A percentile compares a stretch with the other conserved stretches of the same genome.
These are phyloP conservation scores for Ogataea polymorpha DNA, from an alignment of 805 yeast genomes.

Conservation along the genomic window DNA sequence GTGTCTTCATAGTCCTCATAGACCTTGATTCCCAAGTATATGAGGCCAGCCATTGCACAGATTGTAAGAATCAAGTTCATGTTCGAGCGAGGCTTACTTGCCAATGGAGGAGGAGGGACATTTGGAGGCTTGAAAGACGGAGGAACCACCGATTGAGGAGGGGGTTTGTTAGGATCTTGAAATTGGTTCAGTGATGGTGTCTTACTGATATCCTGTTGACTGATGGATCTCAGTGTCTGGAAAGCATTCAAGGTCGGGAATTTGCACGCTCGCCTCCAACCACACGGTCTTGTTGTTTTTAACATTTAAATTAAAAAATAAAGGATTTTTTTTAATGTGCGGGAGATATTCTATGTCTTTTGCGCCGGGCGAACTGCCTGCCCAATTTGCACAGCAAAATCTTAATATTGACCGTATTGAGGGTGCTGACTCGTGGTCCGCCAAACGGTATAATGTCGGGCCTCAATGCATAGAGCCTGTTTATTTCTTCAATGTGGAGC, in stretches of 20 bases:
- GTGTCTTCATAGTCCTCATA: conserved; percentile 11
- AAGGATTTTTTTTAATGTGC: conserved; percentile 26
- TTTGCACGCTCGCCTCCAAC: background rate
- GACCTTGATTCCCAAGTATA: background rate
- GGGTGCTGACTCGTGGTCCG: conserved; percentile 22
- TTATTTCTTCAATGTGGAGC: conserved; percentile 23
- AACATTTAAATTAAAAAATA: background rate
- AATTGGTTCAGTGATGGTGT: conserved; percentile 26
- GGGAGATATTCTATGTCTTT: conserved; percentile 35
- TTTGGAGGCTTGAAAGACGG: background rate
- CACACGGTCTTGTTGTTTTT: background rate
- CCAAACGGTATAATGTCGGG: conserved; percentile 53
- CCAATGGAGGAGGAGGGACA: too few species aligned
- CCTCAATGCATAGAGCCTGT: conserved; percentile 56
- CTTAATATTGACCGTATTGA: conserved; percentile 27
- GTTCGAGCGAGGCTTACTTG: background rate
- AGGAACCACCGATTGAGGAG: conserved; percentile 2
- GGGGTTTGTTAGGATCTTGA: conserved; percentile 21
- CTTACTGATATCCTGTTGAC: conserved; percentile 16
- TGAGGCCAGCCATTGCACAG: background rate
- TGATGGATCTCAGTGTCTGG: background rate
- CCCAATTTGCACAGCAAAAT: conserved; percentile 33
- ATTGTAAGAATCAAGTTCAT: background rate
- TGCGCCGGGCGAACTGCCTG: conserved; percentile 41
- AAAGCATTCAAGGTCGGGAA: background rate